Conservation (phyloP, 1,284 basidiomycete species). For the Pterulicium gracile region DNA sequence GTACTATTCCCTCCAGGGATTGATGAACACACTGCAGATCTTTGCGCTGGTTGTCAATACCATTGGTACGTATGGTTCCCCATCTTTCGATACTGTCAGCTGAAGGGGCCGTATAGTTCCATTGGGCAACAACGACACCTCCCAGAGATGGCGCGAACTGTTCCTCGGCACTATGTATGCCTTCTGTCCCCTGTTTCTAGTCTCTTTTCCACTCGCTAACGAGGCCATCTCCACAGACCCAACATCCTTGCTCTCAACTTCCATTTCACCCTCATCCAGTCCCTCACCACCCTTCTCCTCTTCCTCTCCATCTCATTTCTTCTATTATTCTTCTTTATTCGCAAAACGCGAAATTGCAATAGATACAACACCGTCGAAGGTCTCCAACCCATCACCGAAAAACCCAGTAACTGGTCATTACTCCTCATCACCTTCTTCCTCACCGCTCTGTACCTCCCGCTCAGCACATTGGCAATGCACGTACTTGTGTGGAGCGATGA, state of each 20-base stretch:
- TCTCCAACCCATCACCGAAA: conserved; percentile 32
- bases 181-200: conserved; percentile 5
- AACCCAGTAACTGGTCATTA: conserved; percentile 38
- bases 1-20: conserved; percentile 33
- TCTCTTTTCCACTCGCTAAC: conserved; percentile 7
- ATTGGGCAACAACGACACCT: conserved; percentile 23
- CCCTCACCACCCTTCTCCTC: conserved; percentile 41
- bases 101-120: conserved; percentile 25
- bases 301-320: conserved; percentile 42
- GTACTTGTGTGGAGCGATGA: conserved; percentile 66
- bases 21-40: conserved; percentile 62
- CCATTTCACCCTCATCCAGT: conserved; percentile 39
- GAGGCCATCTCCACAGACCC: conserved; percentile 30
- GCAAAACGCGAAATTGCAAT: conserved; percentile 35
- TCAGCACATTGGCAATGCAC: conserved; percentile 63
- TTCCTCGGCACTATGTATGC: conserved; percentile 59
- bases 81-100: conserved; percentile 4
- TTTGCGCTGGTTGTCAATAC: conserved; percentile 60
- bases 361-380: conserved; percentile 43
- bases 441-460: conserved; percentile 55
- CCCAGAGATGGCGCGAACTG: conserved; percentile 40
- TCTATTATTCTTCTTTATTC: conserved; percentile 47
- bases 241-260: conserved; percentile 64
- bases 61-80: conserved; percentile 30
- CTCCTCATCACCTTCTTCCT: conserved; percentile 52